phyloP scores from a whole-genome alignment of 345 rosid genomes.

The Sisymbrium altissimum region DNA sequence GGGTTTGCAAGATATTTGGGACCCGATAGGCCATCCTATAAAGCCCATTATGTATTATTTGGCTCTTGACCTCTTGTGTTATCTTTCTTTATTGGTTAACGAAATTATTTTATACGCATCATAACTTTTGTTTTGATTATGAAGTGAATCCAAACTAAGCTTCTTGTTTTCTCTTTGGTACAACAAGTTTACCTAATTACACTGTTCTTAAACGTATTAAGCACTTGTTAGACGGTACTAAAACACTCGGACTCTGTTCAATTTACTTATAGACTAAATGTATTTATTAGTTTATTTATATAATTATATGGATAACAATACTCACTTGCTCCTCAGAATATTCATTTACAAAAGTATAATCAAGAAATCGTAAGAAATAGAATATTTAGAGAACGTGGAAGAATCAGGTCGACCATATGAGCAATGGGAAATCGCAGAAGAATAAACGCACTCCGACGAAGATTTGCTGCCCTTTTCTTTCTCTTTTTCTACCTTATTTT shows the following conservation, averaged over 20 bases:
- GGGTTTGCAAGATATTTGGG: background rate
- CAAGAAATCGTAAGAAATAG: background rate
- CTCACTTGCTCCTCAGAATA: background rate
- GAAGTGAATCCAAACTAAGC: background rate
- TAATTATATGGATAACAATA: too few species aligned
- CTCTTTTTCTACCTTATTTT: background rate
- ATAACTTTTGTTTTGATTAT: too few species aligned
- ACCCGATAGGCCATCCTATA: background rate
- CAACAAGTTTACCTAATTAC: background rate
- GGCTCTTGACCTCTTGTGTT: too few species aligned
- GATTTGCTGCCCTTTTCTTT: slow-evolving; percentile 31
- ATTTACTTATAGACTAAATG: too few species aligned
- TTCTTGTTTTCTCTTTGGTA: background rate
- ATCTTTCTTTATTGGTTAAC: too few species aligned
- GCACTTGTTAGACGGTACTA: background rate
- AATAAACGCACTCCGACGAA: slow-evolving; percentile 51
- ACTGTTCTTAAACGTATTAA: background rate
- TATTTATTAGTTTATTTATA: too few species aligned
- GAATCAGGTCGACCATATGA: slow-evolving; percentile 36
- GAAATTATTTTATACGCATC: too few species aligned
- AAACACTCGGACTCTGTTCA: background rate
- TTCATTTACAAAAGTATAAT: background rate
- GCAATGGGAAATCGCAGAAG: slow-evolving; percentile 25
- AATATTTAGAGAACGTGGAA: slow-evolving; percentile 15
- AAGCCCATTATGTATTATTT: background rate